A percentile compares a stretch with the other conserved stretches of the same genome.
Conservation (phyloP, 2,329 filamentous ascomycete genomes). For the Coleophoma cylindrospora region DNA sequence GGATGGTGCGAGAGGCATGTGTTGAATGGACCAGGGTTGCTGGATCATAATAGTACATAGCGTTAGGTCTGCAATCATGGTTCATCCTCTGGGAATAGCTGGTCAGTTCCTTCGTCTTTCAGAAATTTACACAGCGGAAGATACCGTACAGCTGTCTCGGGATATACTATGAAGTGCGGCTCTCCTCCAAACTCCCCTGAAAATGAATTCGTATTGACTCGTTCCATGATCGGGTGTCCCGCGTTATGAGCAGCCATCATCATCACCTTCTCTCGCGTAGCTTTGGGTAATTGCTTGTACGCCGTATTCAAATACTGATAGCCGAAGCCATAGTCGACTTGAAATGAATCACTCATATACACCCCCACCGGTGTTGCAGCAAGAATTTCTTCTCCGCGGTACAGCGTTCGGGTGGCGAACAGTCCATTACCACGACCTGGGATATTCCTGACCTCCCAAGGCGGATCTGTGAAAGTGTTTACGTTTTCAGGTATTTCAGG, state of each 20-base stretch:
- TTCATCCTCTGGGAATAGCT: constrained; percentile 28
- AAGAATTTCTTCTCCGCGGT: constrained; percentile 20
- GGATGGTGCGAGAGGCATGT: constrained; percentile 31
- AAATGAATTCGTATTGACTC: constrained; percentile 23
- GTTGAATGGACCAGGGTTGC: constrained; percentile 30
- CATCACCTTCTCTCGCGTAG: constrained; percentile 13
- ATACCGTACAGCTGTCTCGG: constrained; percentile 20
- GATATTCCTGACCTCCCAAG: constrained; percentile 17
- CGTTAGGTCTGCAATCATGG: constrained; percentile 36
- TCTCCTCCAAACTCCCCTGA: constrained; percentile 18
- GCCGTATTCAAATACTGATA: constrained; percentile 18
- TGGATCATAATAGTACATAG: constrained; percentile 31
- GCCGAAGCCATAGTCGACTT: constrained; percentile 11
- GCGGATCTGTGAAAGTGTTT: constrained; percentile 15
- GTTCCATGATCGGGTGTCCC: constrained; percentile 21
- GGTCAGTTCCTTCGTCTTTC: no score
- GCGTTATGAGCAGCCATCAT: constrained; percentile 11
- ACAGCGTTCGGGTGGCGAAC: constrained; percentile 17
- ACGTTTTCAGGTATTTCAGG: constrained; percentile 7
- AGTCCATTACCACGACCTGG: constrained; percentile 21
- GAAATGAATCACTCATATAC: constrained; percentile 19
- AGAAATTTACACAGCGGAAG: neutral
- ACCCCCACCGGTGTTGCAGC: constrained; percentile 18
- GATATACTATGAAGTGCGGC: constrained; percentile 21
- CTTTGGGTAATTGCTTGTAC: constrained; percentile 17